Base-by-base conservation (phyloP, 495 filamentous ascomycete genomes). In the Hypoxylon fuscum region DNA sequence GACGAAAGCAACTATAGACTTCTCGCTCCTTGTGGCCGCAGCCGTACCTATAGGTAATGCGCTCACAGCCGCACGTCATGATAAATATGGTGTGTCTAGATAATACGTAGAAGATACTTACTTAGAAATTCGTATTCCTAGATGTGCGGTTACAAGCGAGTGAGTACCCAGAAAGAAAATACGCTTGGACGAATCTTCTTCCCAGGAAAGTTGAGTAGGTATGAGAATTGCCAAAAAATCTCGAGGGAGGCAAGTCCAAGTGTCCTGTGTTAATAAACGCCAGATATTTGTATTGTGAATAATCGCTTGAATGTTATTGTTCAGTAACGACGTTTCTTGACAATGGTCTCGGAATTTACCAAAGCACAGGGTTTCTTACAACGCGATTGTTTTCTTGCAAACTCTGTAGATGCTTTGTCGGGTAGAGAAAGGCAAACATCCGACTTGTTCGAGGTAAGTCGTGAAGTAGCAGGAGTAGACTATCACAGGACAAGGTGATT, bases 11-110 rank as follows among this genome's bases (percentile, higher is more conserved):
- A 8, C 41, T 46, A 2, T 55, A 20, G 22, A 46, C 17, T 8
- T 34, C 55, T 4, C 60, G 43, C 34, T 69, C 62, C 38, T 69
- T 69, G 38, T 72, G 69, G 5, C 46, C 1, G 11, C 69, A 72
- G 9, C 37, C 48, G 34, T 63, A 69, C 10, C 68, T 38, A 21
- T 56, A 38, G 0, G 62, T 72, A 10, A 44, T 17, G 15, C 49
- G 55, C 35, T 34, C 45, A 20, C 69, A 72, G 12, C 42, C 42
- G 45, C 66, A 69, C 35, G 50, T 31, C 44, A 61, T 67, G 35
- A n/a, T 60, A 25, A 20, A 29, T 35, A 9, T 31, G 25, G 18
- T 21, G 15, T 43, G n/a, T 11, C 12, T 51, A 51, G 6, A 45
- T 46, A 51, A 52, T 46, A 55, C 23, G 27, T 20, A 44, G 35